These are phyloP conservation scores for Arthrobotrys sinensis DNA, from an alignment of 2,329 filamentous ascomycete species.

Conservation along the genomic window DNA sequence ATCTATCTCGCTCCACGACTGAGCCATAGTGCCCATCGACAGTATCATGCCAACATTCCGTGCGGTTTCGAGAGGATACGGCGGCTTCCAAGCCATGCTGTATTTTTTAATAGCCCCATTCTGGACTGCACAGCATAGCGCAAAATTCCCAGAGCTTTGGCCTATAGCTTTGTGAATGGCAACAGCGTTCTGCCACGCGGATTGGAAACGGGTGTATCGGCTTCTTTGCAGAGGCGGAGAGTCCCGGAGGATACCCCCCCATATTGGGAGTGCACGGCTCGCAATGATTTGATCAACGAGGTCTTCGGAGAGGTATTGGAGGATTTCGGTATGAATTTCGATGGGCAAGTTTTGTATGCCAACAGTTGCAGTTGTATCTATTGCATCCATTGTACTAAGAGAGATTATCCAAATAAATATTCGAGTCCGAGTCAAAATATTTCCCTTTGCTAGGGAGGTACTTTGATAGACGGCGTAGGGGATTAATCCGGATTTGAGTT, in stretches of 20 bases:
- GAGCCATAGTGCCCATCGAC: not conserved
- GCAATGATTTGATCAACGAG: not conserved
- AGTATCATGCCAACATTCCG: not conserved
- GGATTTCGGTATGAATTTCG: constrained; percentile 13
- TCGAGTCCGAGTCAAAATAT: too few species aligned
- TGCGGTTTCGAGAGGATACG: not conserved
- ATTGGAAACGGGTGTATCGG: constrained; percentile 11
- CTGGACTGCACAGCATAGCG: not conserved
- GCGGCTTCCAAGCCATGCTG: not conserved
- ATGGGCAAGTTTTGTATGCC: not conserved
- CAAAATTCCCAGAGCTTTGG: not conserved
- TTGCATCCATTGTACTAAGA: too few species aligned
- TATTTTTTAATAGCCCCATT: not conserved
- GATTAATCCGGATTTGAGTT: too few species aligned
- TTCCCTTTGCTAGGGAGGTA: too few species aligned
- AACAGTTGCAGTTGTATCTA: not conserved
- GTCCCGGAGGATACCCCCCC: not conserved
- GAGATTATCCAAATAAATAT: too few species aligned
- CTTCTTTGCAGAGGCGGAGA: not conserved
- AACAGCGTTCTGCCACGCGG: constrained; percentile 17
- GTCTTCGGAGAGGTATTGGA: constrained; percentile 8
- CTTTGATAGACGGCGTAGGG: too few species aligned
- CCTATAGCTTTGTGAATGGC: not conserved
- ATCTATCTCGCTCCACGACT: not conserved
- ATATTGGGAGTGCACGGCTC: not conserved